Evolutionary conservation across 2,329 filamentous ascomycete species (phyloP).

Genomic region (Pseudogymnoascus sp.): DNA sequence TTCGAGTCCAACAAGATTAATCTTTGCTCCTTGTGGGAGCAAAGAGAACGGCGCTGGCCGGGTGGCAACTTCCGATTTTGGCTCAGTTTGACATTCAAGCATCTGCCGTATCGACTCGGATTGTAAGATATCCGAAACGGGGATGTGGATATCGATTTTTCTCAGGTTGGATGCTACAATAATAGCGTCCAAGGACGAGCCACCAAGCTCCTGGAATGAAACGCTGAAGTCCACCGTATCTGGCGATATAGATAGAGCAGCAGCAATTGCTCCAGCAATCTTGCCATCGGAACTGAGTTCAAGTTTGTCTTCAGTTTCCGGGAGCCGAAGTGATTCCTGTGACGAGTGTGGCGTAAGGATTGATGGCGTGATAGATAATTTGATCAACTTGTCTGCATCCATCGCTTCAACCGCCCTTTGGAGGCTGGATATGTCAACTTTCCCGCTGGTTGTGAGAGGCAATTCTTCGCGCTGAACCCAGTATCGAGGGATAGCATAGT

Average conservation of each 20-base stretch:
- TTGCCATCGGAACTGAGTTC: not conserved
- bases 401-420: not conserved
- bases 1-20: conserved; percentile 18
- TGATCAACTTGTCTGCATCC: conserved; percentile 2
- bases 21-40: not conserved
- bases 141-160: not conserved
- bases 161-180: not conserved
- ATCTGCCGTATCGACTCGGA: not conserved
- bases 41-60: not conserved
- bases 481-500: conserved; percentile 9
- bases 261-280: not conserved
- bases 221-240: not conserved
- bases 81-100: not conserved
- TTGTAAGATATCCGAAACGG: not conserved
- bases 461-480: conserved; percentile 7
- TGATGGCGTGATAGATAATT: not conserved
- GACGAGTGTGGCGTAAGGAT: not conserved
- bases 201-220: conserved; percentile 2
- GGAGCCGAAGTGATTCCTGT: not conserved
- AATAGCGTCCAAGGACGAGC: not conserved
- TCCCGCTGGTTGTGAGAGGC: conserved; percentile 8
- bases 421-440: conserved; percentile 8
- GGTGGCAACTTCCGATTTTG: not conserved
- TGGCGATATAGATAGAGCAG: not conserved
- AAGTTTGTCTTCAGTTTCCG: not conserved